Evolutionary conservation across 2,329 filamentous ascomycete species (phyloP).

Genomic region (Aspergillus sp.): DNA sequence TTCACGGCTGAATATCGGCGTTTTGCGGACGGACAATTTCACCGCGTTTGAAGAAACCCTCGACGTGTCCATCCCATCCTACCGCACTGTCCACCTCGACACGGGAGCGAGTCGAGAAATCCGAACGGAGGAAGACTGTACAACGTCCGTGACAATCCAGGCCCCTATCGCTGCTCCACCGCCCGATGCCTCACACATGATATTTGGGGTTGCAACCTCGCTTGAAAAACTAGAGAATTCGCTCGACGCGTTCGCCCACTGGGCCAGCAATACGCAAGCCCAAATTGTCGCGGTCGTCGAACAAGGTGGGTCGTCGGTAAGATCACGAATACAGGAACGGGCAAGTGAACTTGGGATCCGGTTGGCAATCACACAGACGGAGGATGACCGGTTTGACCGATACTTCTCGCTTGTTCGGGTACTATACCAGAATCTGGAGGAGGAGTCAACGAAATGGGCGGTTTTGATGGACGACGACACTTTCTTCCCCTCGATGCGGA

Average conservation of each 20-base stretch:
- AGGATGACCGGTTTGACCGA: slow-evolving; percentile 38
- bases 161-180: slow-evolving; percentile 13
- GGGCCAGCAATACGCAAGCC: slow-evolving; percentile 50
- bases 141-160: slow-evolving; percentile 17
- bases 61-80: slow-evolving; percentile 10
- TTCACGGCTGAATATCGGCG: slow-evolving; percentile 19
- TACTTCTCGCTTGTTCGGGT: slow-evolving; percentile 54
- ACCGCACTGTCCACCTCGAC: slow-evolving; percentile 20
- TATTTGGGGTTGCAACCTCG: slow-evolving; percentile 56
- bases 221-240: slow-evolving; percentile 49
- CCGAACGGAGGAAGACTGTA: slow-evolving; percentile 15
- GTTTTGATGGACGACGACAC: slow-evolving; percentile 61
- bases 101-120: slow-evolving; percentile 19
- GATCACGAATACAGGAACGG: slow-evolving; percentile 20
- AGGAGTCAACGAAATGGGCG: slow-evolving; percentile 50
- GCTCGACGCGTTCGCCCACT: slow-evolving; percentile 51
- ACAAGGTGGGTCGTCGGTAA: slow-evolving; percentile 19
- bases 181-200: slow-evolving; percentile 44
- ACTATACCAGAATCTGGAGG: slow-evolving; percentile 38
- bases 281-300: slow-evolving; percentile 52
- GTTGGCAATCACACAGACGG: slow-evolving; percentile 26
- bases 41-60: slow-evolving; percentile 17
- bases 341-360: slow-evolving; percentile 36
- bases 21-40: slow-evolving; percentile 17
- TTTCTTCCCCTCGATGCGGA: slow-evolving; percentile 56